phyloP scores from a whole-genome alignment of 257 asterid genomes.

The Ophiorrhiza pumila region DNA sequence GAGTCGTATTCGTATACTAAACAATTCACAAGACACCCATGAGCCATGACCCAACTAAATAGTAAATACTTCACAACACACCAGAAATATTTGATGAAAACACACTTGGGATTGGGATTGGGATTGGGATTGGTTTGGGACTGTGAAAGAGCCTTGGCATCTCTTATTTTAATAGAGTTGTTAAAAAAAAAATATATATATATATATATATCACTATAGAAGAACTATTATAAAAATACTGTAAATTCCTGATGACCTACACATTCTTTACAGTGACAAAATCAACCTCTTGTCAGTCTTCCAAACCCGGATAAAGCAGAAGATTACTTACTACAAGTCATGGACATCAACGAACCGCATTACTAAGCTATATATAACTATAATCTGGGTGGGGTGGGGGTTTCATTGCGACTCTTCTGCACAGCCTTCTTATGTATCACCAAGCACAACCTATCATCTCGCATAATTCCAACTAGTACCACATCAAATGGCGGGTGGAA shows the following conservation, averaged over 20 bases:
- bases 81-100: neutral
- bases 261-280: constrained; percentile 41
- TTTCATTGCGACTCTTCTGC: neutral
- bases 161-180: neutral
- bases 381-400: too few relatives aligned
- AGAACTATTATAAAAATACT: constrained; percentile 15
- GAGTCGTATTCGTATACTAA: too few relatives aligned
- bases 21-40: too few relatives aligned
- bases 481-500: neutral
- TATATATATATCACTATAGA: constrained; percentile 9
- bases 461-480: neutral
- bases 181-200: constrained; percentile 14
- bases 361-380: constrained; percentile 6
- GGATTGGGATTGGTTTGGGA: too few relatives aligned
- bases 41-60: too few relatives aligned
- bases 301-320: constrained; percentile 6
- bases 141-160: neutral
- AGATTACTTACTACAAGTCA: constrained; percentile 4
- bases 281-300: constrained; percentile 17
- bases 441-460: neutral
- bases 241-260: constrained; percentile 26
- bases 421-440: constrained; percentile 4
- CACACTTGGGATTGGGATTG: too few relatives aligned
- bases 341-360: constrained; percentile 6
- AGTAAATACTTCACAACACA: neutral